phyloP scores from a whole-genome alignment of 768 basidiomycete genomes.

The Lyophyllum decastes region DNA sequence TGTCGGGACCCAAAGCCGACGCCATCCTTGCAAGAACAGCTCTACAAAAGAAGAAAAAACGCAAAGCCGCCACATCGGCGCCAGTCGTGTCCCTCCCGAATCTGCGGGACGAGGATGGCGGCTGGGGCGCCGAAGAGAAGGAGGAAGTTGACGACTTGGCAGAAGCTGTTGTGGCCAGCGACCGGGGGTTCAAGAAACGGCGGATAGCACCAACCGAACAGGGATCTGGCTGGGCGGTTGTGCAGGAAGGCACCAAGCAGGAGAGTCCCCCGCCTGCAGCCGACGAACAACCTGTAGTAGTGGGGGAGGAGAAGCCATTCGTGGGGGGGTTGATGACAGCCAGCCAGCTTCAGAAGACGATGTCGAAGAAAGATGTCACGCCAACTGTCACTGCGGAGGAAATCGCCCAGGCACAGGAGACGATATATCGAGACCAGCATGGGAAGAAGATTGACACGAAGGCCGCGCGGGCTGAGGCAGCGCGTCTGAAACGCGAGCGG shows the following conservation, averaged over 20 bases:
- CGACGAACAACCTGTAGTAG: conserved; percentile 72
- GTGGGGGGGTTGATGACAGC: conserved; percentile 80
- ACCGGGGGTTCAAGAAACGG: conserved; percentile 80
- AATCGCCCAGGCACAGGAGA: conserved; percentile 74
- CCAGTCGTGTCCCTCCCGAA: conserved; percentile 29
- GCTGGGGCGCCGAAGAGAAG: conserved; percentile 55
- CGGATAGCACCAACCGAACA: conserved; percentile 39
- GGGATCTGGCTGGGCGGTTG: conserved; percentile 67
- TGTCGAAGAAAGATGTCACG: conserved; percentile 41
- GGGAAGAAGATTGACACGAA: conserved; percentile 91
- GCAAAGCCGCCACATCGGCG: conserved; percentile 44
- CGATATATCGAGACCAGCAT: conserved; percentile 88
- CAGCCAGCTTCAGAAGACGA: conserved; percentile 68
- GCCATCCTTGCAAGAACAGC: conserved; percentile 78
- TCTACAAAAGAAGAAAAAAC: conserved; percentile 76
- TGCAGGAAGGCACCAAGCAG: conserved; percentile 56
- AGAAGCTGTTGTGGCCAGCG: conserved; percentile 71
- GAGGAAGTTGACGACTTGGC: conserved; percentile 58
- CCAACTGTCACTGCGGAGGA: conserved; percentile 50
- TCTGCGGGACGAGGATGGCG: conserved; percentile 72
- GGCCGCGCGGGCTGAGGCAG: conserved; percentile 82
- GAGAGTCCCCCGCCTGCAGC: conserved; percentile 53
- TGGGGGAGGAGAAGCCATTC: conserved; percentile 49
- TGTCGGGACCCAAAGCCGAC: conserved; percentile 96
- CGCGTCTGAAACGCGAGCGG: conserved; percentile 72